Base-by-base conservation (phyloP, 306 rosid species). In the Inga oerstediana region DNA sequence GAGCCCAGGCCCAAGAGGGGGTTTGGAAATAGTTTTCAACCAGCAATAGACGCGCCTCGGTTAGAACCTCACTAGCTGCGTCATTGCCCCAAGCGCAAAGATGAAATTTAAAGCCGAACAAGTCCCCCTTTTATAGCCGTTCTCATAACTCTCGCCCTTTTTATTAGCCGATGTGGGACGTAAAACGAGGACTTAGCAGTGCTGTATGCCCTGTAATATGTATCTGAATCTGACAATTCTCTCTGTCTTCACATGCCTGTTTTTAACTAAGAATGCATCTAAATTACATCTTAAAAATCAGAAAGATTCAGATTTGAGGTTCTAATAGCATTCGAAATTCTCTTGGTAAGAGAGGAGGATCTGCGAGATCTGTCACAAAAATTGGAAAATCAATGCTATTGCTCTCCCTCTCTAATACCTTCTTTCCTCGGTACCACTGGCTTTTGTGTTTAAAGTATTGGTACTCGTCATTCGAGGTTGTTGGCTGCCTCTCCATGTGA, bases 1-100 rank as follows among this genome's bases (percentile, higher is more conserved):
- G 11, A 76, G 59, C 80, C 79, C 41, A 76, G 78, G 66, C 78
- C 78, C 41, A 75, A 75, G 78, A 74, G 78, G 78, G 78, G 78
- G 78, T 49, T 56, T 56, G 30, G 64, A 56, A 56, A 20, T 56
- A 56, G 64, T 56, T 56, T 56, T 56, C 64, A 56, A 56, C 77
- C 77, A 74, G 77, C 77, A 74, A 74, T 74, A 30, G 77, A 74
- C 77, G 64, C 77, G 77, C 77, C 77, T 74, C 77, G 64, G 77
- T 49, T 49, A 30, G 43, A 7, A 48, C 62, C 77, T 73, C 77
- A 48, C 77, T 73, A 56, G 62, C 77, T 73, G 77, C 44, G 77
- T 74, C 64, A 74, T 49, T 74, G 77, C 77, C 77, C 77, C 64
- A 74, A 74, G 77, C 45, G 78, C 78, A 74, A 74, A 74, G 78